Evolutionary conservation across 164 flowering plant genomes (phyloP), one percentile per base, ranked within the genome.

Genomic region (grape (Vitis vinifera)): DNA sequence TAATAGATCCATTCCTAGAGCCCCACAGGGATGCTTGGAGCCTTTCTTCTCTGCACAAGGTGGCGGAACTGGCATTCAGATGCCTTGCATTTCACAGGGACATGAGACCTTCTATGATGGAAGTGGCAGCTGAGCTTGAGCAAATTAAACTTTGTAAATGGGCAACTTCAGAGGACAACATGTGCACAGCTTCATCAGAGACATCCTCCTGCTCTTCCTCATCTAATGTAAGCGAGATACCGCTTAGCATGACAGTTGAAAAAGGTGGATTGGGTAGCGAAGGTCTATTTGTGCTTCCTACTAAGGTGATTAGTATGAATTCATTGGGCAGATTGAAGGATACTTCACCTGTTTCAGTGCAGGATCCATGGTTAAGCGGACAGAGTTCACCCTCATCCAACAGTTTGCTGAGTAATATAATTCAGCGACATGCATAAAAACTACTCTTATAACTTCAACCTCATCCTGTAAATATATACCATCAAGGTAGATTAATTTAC

Each of bases 31-130:
- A 91, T 77, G 81, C 80, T 10, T 83, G 91, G 91, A 84, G 82
- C 0, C 68, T 78, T 16, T 76, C 80, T 1, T 84, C 92, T 1
- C 73, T 91, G 2, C 88, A 85, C 51, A 89, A 83, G 66, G 95
- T 91, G 55, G 97, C 90, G 0, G 97, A 94, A 72, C 68, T 94
- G 75, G 97, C 97, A 8, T 94, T 92, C 71, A 80, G 94, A 66
- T 94, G 98, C 76, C 88, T 94, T n/a, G 89, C 97, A 7, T 89
- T 79, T 73, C 87, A 92, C 67, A 73, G 85, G 67, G 98, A 94
- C 67, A 77, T 83, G 90, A 86, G 98, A 66, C 98, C 98, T n/a
- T 77, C 97, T 0, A 94, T 94, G 97, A 73, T 74, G 77, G 98
- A 92, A 80, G 97, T 92, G 52, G 93, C 91, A 2, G 80, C 73